Evolutionary conservation across 2,329 filamentous ascomycete species (phyloP).

Genomic region (Cryphonectria radicalis): DNA sequence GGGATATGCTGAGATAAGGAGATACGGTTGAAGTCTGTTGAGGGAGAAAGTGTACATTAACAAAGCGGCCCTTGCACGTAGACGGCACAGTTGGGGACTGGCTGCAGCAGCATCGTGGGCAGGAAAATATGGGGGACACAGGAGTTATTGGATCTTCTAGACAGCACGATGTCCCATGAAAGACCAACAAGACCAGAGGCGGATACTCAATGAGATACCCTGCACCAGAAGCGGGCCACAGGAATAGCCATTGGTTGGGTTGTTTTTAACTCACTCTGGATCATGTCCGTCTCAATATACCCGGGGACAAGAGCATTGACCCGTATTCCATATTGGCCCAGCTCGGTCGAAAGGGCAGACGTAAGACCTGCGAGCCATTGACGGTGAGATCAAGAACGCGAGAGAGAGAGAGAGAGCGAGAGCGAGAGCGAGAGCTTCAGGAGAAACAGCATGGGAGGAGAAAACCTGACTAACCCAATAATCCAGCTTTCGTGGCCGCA

Average conservation of each 20-base stretch:
- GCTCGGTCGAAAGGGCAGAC: conserved; percentile 66
- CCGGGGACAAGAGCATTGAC: conserved; percentile 83
- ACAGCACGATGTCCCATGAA: not conserved
- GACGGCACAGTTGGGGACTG: conserved; percentile 8
- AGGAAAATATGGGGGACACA: conserved; percentile 21
- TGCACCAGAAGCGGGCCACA: conserved; percentile 15
- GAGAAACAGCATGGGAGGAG: not conserved
- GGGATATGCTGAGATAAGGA: conserved; percentile 61
- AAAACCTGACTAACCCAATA: conserved; percentile 60
- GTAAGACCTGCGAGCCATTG: conserved; percentile 61
- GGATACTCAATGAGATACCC: not conserved
- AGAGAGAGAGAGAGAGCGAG: not conserved
- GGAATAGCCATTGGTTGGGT: not conserved
- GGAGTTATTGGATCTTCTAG: conserved; percentile 21
- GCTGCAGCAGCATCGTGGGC: conserved; percentile 19
- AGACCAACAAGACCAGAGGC: not conserved
- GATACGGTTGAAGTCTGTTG: conserved; percentile 41
- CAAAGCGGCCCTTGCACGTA: conserved; percentile 19
- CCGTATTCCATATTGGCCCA: conserved; percentile 65
- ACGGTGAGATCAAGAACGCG: not conserved
- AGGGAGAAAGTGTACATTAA: conserved; percentile 25
- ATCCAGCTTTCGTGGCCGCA: conserved; percentile 78
- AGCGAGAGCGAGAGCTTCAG: not conserved
- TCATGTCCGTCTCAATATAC: conserved; percentile 84
- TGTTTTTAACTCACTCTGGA: conserved; percentile 57